A percentile compares a stretch with the other conserved stretches of the same genome.
Evolutionary conservation across 163 green algal species (phyloP).

Genomic region (Coccomyxa subellipsoidea): DNA sequence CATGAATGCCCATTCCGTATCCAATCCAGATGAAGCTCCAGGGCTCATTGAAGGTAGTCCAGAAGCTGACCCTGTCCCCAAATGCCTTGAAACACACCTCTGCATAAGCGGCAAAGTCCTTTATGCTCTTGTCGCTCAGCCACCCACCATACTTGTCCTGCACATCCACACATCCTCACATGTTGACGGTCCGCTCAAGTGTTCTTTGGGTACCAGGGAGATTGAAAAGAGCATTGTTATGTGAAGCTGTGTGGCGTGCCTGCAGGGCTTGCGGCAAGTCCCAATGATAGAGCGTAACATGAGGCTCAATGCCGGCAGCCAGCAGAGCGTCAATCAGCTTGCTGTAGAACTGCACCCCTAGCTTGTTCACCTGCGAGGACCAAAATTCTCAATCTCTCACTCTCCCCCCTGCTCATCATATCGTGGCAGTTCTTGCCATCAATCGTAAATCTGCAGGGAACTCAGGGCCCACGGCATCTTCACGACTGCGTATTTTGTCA

Average conservation of each 20-base stretch:
- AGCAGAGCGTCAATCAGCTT: constrained; percentile 51
- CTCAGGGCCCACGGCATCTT: too few relatives aligned
- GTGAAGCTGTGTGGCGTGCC: too few relatives aligned
- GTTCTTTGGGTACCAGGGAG: too few relatives aligned
- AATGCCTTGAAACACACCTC: constrained; percentile 43
- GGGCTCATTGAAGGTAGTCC: constrained; percentile 64
- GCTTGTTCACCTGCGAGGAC: constrained; percentile 19
- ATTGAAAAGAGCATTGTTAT: too few relatives aligned
- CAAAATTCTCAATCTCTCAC: not conserved
- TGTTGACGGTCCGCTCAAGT: not conserved
- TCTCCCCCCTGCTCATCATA: too few relatives aligned
- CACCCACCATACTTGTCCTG: constrained; percentile 54
- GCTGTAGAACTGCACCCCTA: constrained; percentile 59
- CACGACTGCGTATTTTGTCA: too few relatives aligned
- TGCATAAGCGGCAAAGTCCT: constrained; percentile 56
- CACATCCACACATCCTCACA: not conserved
- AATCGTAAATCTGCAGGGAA: not conserved
- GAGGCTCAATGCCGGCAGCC: constrained; percentile 50
- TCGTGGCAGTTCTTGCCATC: not conserved
- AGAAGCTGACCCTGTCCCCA: constrained; percentile 44
- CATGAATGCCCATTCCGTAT: constrained; percentile 30
- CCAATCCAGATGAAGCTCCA: constrained; percentile 33
- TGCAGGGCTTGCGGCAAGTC: constrained; percentile 44
- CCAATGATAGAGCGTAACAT: constrained; percentile 50
- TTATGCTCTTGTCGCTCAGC: constrained; percentile 33